These are phyloP conservation scores for Hypoxylon fuscum DNA, from an alignment of 495 filamentous ascomycete species.

Conservation along the genomic window DNA sequence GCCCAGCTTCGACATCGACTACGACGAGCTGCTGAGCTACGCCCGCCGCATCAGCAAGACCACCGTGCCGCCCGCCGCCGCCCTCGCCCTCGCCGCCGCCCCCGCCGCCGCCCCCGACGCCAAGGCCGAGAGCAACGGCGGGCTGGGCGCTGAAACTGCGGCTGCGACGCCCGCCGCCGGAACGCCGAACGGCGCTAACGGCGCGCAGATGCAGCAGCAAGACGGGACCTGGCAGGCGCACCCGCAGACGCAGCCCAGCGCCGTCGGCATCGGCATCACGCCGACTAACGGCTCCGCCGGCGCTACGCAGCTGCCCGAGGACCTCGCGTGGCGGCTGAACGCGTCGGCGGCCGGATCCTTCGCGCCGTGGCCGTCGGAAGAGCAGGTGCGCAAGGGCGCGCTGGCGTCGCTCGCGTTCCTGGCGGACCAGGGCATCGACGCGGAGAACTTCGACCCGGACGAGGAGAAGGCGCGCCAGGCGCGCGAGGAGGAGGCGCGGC, in stretches of 20 bases:
- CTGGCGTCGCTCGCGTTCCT: constrained; percentile 67
- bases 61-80: constrained; percentile 72
- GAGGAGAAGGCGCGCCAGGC: constrained; percentile 55
- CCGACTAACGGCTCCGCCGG: not conserved
- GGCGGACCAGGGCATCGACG: constrained; percentile 65
- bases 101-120: constrained; percentile 40
- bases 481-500: constrained; percentile 50
- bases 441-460: constrained; percentile 62
- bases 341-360: constrained; percentile 60
- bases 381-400: constrained; percentile 68
- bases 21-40: constrained; percentile 73
- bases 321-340: constrained; percentile 61
- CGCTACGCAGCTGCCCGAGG: constrained; percentile 40
- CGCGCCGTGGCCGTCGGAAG: constrained; percentile 74
- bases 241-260: constrained; percentile 21
- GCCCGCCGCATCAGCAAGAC: constrained; percentile 77
- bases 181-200: constrained; percentile 41
- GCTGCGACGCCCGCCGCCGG: constrained; percentile 41
- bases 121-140: constrained; percentile 31
- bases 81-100: constrained; percentile 59
- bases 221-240: constrained; percentile 10
- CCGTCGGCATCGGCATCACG: constrained; percentile 3
- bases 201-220: constrained; percentile 16
- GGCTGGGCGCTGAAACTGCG: constrained; percentile 33
- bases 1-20: constrained; percentile 60